phyloP scores from a whole-genome alignment of 495 filamentous ascomycete species.

The Choiromyces venosus region DNA sequence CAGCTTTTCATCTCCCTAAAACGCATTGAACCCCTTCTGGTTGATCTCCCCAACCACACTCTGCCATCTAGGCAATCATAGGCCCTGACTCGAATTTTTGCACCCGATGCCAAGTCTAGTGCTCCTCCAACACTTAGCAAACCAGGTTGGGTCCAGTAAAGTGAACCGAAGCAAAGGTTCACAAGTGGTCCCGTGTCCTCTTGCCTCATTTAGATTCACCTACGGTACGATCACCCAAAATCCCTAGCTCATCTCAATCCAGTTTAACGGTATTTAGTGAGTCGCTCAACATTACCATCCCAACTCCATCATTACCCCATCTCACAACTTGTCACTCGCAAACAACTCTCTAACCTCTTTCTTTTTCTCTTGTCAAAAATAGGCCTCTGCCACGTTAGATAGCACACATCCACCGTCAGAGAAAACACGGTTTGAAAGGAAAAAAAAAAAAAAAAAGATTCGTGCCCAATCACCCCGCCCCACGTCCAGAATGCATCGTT shows the following conservation, averaged over 20 bases:
- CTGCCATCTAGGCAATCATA: not conserved
- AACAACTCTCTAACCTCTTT: not conserved
- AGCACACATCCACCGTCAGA: not conserved
- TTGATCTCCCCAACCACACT: not conserved
- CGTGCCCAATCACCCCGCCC: not conserved
- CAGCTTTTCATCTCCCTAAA: not conserved
- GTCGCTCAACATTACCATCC: not conserved
- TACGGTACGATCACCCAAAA: not conserved
- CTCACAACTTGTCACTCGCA: slow-evolving; percentile 2
- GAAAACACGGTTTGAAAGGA: not conserved
- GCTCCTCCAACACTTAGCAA: not conserved
- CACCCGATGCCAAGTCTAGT: not conserved
- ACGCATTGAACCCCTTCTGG: not conserved
- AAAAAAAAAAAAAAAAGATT: not conserved
- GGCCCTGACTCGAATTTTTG: not conserved
- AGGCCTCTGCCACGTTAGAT: not conserved
- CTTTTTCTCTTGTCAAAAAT: not conserved
- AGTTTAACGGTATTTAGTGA: not conserved
- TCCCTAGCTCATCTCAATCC: not conserved
- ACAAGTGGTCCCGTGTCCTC: not conserved
- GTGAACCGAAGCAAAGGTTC: not conserved
- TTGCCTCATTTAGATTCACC: not conserved
- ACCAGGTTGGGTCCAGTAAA: not conserved
- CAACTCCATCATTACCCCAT: not conserved
- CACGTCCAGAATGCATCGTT: not conserved